Evolutionary conservation across 2,329 filamentous ascomycete genomes (phyloP), one percentile per base, ranked within the genome.

Genomic region (Whalleya microplaca): DNA sequence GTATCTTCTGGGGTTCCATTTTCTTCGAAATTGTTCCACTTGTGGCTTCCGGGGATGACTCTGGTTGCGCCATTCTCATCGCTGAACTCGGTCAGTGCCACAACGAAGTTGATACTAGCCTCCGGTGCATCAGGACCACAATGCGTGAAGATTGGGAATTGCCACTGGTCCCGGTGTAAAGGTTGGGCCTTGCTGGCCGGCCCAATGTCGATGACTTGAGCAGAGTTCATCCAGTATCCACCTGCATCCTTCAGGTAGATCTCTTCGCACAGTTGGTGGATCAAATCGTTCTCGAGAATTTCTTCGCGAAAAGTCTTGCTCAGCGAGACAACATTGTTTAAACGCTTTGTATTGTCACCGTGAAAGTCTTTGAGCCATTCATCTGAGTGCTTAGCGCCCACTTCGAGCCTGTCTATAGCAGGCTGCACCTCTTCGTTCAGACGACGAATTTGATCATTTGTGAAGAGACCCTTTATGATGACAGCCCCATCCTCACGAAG

Each of bases 61-160:
- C 67, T 63, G 2, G 69, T 72, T 0, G 69, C 68, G 8, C 69
- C 69, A 42, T 70, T 71, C 29, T 63, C 66, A 21, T 65, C 68
- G 20, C 50, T 66, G 54, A 70, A 69, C 23, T 64, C 61, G 37
- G 63, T 63, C 48, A 71, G 45, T 2, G 68, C 68, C 8, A 71
- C 64, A 23, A 72, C 61, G 49, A 69, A 68, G 19, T 68, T 69
- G 53, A 63, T 37, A 27, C 61, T 67, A 5, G 64, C 67, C 53
- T 70, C 66, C 29, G 65, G 59, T 37, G 62, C 63, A 21, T 68
- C 60, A 16, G 65, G 56, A 16, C 69, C 69, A 27, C 56, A 54
- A 40, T 50, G 55, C 16, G 64, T 67, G 56, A 69, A 69, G 54
- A 60, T 64, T 10, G 67, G 64, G 50, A 66, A 70, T 45, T 66